Percentiles rank a stretch among this genome's conserved stretches.
Conservation (phyloP, 2,329 filamentous ascomycete species). For the Acephala macrosclerotiorum region DNA sequence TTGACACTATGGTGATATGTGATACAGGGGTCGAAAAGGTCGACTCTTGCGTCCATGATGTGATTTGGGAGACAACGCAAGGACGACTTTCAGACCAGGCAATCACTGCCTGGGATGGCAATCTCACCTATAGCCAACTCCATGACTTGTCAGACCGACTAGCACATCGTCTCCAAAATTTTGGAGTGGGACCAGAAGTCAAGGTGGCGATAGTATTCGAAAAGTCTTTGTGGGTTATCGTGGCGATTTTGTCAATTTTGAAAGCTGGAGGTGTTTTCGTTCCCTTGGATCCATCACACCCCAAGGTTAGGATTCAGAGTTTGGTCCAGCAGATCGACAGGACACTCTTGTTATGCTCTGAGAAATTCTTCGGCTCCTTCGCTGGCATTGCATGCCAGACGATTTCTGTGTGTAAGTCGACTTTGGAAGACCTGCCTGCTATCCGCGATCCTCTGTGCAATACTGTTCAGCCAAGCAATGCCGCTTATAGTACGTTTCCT, state of each 20-base stretch:
- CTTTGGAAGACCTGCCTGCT: background rate
- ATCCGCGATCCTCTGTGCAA: background rate
- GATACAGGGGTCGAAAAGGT: background rate
- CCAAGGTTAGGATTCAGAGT: constrained; percentile 9
- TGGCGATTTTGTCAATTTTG: constrained; percentile 40
- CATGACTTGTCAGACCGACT: constrained; percentile 33
- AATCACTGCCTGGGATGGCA: constrained; percentile 35
- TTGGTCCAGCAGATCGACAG: constrained; percentile 11
- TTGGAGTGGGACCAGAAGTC: constrained; percentile 29
- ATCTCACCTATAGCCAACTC: constrained; percentile 36
- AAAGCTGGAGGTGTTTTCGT: constrained; percentile 42
- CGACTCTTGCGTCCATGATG: constrained; percentile 17
- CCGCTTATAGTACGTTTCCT: constrained; percentile 6
- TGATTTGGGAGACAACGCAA: background rate
- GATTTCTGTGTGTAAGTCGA: no score
- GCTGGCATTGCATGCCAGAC: background rate
- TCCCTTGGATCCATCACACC: constrained; percentile 36
- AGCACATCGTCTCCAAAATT: constrained; percentile 27
- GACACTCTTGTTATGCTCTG: constrained; percentile 12
- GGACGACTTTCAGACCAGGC: background rate
- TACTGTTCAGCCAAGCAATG: constrained; percentile 11
- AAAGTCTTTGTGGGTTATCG: constrained; percentile 39
- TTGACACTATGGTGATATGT: background rate
- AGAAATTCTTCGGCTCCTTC: background rate
- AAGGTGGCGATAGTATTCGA: constrained; percentile 34